Evolutionary conservation across 108 stramenopile genomes (phyloP), one percentile per base, ranked within the genome.

Genomic region (Nitzschia sp.): DNA sequence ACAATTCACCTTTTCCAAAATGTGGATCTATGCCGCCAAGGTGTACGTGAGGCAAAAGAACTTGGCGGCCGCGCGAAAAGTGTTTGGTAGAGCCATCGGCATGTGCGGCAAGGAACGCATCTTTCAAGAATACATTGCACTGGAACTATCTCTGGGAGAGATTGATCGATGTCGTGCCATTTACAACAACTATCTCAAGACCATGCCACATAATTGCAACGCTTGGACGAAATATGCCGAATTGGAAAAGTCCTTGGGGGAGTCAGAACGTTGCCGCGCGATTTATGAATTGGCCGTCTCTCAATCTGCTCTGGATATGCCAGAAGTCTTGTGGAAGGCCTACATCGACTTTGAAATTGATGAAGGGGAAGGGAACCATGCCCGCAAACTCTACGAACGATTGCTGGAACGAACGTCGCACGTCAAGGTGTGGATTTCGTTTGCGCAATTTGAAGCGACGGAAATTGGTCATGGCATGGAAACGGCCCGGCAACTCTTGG

Each of bases 341-440:
- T 98, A 94, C 76, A 98, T 99, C 68, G 99, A 99, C 80, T 96
- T 98, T 67, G 98, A 99, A 83, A 95, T 97, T 47, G 81, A 87
- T 8, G 91, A 95, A 72, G 84, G 87, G 3, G 86, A 94, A 63
- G 87, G 83, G 5, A 80, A 70, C 27, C 81, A 87, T 33, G 94
- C 84, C 34, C 86, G 97, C 54, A 50, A 62, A 47, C 77, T 99
- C 5, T 99, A 93, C 73, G 85, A 97, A 67, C 79, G 99, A 17
- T 85, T 99, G 16, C 69, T 99, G 45, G 96, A 98, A 61, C 82
- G 89, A 44, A 97, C 97, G 2, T 79, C 85, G 17, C 98, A 98
- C 70, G 98, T 99, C 31, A 97, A 96, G 82, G 98, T 88, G 19
- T 91, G 90, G 88, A 86, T 85, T 27, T 89, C 81, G 17, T 95